Percentiles rank a stretch among this genome's conserved stretches.
Conservation (phyloP, 768 basidiomycete species). For the Neoboletus magnificus region DNA sequence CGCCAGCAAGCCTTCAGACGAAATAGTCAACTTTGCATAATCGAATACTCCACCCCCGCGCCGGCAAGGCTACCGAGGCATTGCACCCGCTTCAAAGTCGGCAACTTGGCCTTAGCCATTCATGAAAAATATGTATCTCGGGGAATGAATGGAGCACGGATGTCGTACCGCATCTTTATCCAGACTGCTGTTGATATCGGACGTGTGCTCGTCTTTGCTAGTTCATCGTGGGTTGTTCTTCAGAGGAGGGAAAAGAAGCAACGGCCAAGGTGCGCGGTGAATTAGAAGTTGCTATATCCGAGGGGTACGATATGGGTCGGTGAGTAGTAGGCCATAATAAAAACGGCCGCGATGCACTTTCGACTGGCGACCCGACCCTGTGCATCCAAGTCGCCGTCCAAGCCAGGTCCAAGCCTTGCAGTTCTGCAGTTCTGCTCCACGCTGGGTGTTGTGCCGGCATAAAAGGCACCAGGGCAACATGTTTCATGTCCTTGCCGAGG, state of each 20-base stretch:
- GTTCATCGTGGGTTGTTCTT: not conserved
- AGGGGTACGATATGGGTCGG: not conserved
- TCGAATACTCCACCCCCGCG: conserved; percentile 8
- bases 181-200: not conserved
- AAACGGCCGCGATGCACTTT: not conserved
- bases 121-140: no score
- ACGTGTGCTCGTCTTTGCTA: not conserved
- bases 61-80: conserved; percentile 9
- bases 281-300: not conserved
- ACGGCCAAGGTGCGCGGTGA: not conserved
- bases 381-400: not conserved
- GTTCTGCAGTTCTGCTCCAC: not conserved
- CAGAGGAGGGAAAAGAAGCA: not conserved
- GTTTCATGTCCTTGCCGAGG: not conserved
- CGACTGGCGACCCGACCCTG: not conserved
- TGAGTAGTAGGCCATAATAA: not conserved
- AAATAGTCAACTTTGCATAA: not conserved
- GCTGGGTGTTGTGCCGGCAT: not conserved
- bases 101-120: no score
- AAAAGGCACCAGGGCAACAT: not conserved
- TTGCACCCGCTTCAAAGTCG: conserved; percentile 28
- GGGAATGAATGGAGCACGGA: not conserved
- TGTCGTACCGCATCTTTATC: conserved; percentile 1
- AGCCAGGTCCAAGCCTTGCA: no score
- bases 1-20: no score